These are phyloP conservation scores for Calonectria honghensis DNA, from an alignment of 2,329 filamentous ascomycete species.

Conservation along the genomic window DNA sequence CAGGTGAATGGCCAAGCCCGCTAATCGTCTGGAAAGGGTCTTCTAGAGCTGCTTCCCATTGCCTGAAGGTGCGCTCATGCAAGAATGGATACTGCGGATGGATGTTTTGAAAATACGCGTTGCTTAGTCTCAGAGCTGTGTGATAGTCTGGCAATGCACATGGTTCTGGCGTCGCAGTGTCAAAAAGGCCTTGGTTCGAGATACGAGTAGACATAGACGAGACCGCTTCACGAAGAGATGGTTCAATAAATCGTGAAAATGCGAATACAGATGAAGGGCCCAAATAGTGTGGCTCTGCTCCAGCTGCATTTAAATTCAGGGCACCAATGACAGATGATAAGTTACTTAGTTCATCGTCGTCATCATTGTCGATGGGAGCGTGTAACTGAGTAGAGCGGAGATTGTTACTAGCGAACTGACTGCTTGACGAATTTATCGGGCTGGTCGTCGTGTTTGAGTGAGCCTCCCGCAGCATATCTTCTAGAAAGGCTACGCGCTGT, in stretches of 20 bases:
- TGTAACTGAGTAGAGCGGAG: neutral
- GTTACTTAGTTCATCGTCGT: neutral
- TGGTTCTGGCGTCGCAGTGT: conserved; percentile 19
- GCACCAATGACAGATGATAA: conserved; percentile 42
- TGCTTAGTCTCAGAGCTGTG: conserved; percentile 41
- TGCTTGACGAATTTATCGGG: neutral
- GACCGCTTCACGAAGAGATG: conserved; percentile 35
- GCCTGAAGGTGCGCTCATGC: conserved; percentile 58
- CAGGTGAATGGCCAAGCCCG: neutral
- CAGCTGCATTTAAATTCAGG: conserved; percentile 43
- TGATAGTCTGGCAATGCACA: conserved; percentile 37
- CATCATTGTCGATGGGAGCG: neutral
- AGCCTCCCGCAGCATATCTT: conserved; percentile 17
- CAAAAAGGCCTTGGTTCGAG: neutral
- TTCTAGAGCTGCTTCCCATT: conserved; percentile 56
- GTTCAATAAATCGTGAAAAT: conserved; percentile 53
- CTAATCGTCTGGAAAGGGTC: conserved; percentile 31
- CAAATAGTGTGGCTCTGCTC: conserved; percentile 54
- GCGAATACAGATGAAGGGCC: conserved; percentile 56
- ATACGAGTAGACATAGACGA: neutral
- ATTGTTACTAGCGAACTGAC: neutral
- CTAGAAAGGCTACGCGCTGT: conserved; percentile 1
- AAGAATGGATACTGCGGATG: conserved; percentile 63
- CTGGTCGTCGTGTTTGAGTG: neutral
- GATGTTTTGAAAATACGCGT: conserved; percentile 62